Base-by-base conservation (phyloP, 2,329 filamentous ascomycete genomes). In the Pyrenophora seminiperda region DNA sequence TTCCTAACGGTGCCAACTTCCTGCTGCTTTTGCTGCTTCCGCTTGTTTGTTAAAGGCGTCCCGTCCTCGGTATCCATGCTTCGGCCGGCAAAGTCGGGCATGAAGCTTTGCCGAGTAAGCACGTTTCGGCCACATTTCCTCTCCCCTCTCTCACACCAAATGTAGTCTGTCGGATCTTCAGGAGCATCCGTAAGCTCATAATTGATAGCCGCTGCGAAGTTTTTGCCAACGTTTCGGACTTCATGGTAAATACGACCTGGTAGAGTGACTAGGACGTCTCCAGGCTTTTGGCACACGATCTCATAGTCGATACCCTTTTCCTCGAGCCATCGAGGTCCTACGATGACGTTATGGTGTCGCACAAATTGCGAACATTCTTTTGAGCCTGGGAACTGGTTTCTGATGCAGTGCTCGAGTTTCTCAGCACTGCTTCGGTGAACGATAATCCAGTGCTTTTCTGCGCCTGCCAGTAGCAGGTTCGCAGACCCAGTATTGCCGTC, bases 381-480 rank as follows among this genome's bases (percentile, higher is more conserved):
- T 6, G 9, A 41, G 20, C 2, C n/a, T 19, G 9, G 24, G 30
- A 43, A 50, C 32, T 45, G 13, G 27, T 42, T 14, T 43, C 30
- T 36, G 5, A 55, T 44, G 14, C 32, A 33, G 19, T 15, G 15
- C 41, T 52, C 17, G 13, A 55, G 52, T 29, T 38, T 41, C 10
- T 34, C 10, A 19, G 41, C 41, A 18, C 53, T 43, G n/a, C 42
- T 36, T n/a, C 22, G 20, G n/a, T 34, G 36, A 40, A 58, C 32
- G 13, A 58, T 40, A 13, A 56, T 43, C 52, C 33, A 58, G 31
- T 50, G 22, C 39, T 56, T 58, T 30, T 47, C 44, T 9, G 39
- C 42, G 11, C 53, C 53, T 32, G 30, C 48, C 6, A 55, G 30
- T 4, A 58, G 30, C 20, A 56, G 10, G 42, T 56, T 59, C 4